Base-by-base conservation (phyloP, 2,329 filamentous ascomycete species). In the Blastomyces silverae region DNA sequence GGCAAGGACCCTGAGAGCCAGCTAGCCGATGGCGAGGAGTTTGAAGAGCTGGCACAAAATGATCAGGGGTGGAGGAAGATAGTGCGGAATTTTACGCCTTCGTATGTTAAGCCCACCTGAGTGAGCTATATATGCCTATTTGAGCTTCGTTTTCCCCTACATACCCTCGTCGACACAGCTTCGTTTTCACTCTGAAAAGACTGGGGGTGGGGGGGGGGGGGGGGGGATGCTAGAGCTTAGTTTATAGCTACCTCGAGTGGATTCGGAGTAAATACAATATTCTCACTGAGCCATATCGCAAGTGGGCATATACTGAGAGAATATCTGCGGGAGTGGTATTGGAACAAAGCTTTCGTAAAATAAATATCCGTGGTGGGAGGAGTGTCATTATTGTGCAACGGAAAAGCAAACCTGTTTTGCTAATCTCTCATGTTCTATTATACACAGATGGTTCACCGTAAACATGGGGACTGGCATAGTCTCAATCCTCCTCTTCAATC, bases 391-490 rank as follows among this genome's bases (percentile, higher is more conserved):
- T n/a, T n/a, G n/a, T n/a, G n/a, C n/a, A n/a, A n/a, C n/a, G 13
- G 42, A 20, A 28, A 37, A 34, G 20, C 2, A 52, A 7, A 31
- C 48, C 28, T 44, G n/a, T n/a, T 46, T 55, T 42, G 53, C 61
- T 65, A 63, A 65, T 39, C 5, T 56, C 8, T 50, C 59, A 15
- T 22, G 2, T 28, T 11, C n/a, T 25, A 25, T 31, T 15, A 15
- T 44, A 31, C 46, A 50, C 61, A 78, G 76, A 68, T 79, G 77
- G 77, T 78, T 78, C 66, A 73, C 75, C 2, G 73, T 78, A 39
- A 78, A 70, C 8, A 79, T 79, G 77, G 76, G 77, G 48, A 79
- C 77, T 1, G 77, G 77, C 0, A 77, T 79, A n/a, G 76, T 77
- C 6, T 77, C 76, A 8, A 72, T 77, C 4, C 69, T 78, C 0